Base-by-base conservation (phyloP, 1,284 basidiomycete genomes). In the Ustilago vetiveriae region DNA sequence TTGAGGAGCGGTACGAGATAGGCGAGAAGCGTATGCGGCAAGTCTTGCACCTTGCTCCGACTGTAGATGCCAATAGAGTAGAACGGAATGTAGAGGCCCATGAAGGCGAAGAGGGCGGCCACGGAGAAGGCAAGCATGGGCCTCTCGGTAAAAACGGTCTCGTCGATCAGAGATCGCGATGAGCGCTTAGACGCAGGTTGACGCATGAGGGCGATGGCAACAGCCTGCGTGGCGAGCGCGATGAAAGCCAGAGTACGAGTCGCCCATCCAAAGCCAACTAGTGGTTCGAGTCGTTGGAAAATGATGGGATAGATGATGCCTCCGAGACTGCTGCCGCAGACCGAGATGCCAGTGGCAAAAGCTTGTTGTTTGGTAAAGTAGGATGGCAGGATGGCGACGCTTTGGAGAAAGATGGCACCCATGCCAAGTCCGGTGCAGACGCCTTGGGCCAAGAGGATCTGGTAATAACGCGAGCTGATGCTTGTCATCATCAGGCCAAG, bases 241-340 rank as follows among this genome's bases (percentile, higher is more conserved):
- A 73, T 60, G 47, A 65, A 67, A 17, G 47, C 70, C 5, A 64
- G 49, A 1, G 40, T 32, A 3, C 67, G 46, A 3, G 53, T 43
- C 8, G 60, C 45, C 43, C 52, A 56, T 3, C 23, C 48, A 24
- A 67, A 71, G 1, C 71, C 71, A n/a, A 71, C 47, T 3, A 29
- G 29, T 19, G 44, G 42, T 30, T 53, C 29, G 13, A 67, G 49
- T 7, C 37, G 40, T 30, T 51, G 32, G 32, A 71, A 46, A 4
- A 71, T 29, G 45, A 68, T 58, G 11, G 71, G 63, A 23, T 56
- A 70, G 26, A 70, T 32, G 49, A 74, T 49, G 2, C 56, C 57
- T 3, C 68, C 64, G 10, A 65, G 23, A 17, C 51, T 45, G 30
- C 49, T 56, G 5, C 69, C 64, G 17, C 48, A 46, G 2, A 64